These are phyloP conservation scores for Rhodotorula taiwanensis DNA, from an alignment of 768 basidiomycete genomes.

Conservation along the genomic window DNA sequence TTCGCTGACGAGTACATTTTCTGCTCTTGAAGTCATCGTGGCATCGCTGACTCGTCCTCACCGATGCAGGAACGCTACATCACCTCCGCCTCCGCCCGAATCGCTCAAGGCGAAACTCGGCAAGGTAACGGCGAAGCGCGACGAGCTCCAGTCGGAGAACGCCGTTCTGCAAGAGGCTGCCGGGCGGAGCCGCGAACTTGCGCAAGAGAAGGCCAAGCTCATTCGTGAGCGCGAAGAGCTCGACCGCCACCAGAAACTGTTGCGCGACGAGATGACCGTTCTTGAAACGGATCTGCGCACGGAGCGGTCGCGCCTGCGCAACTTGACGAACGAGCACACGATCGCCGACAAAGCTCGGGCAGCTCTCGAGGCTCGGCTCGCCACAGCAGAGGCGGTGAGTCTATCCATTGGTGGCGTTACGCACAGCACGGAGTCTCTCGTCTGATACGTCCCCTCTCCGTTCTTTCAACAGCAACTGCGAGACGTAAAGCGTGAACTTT, in stretches of 20 bases:
- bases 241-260: conserved; percentile 50
- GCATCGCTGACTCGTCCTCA: background rate
- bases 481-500: conserved; percentile 2
- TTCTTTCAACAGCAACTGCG: conserved; percentile 12
- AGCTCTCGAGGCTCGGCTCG: conserved; percentile 13
- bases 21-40: no score
- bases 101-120: conserved; percentile 25
- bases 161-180: conserved; percentile 65
- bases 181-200: conserved; percentile 1
- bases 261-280: conserved; percentile 55
- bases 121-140: conserved; percentile 51
- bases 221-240: conserved; percentile 56
- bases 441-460: background rate
- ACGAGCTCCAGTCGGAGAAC: conserved; percentile 61
- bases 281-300: conserved; percentile 65
- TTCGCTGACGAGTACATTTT: no score
- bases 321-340: conserved; percentile 59
- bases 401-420: no score
- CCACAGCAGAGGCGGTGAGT: conserved; percentile 14
- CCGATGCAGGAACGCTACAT: background rate
- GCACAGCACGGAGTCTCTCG: no score
- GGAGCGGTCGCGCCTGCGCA: conserved; percentile 62
- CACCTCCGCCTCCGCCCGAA: no score
- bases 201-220: conserved; percentile 56
- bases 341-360: conserved; percentile 58